Evolutionary conservation across 768 basidiomycete genomes (phyloP), one percentile per base, ranked within the genome.

Genomic region (Serendipita vermifera): DNA sequence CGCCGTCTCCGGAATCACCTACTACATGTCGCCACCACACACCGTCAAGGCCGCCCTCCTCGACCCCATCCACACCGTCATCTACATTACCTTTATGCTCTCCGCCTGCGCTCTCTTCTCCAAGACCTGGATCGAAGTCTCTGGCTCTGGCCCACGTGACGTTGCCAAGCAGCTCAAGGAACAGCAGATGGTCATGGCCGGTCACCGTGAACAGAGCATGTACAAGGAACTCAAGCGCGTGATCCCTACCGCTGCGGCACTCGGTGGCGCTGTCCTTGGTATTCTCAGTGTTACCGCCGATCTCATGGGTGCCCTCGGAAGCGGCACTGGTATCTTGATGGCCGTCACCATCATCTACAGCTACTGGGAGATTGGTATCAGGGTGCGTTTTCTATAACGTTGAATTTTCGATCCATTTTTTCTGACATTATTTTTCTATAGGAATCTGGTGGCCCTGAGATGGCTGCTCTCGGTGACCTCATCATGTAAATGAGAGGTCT

Each of bases 71-170:
- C 96, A 98, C 73, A 92, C 90, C 1, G 76, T 77, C 20, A 73
- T 96, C 63, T 96, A 97, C 70, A 82, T 99, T 68, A 69, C 79
- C 3, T 98, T 97, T 73, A 94, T 94, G 73, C 77, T 93, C 58
- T 80, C 85, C 32, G 90, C 92, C 14, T 98, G 93, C 66, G 94
- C 96, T 13, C 76, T 97, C 62, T 99, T 98, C 76, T 93, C 89
- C 66, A 98, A 98, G 78, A 97, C 94, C 0, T 99, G 96, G 94
- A 98, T 99, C 61, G 94, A 98, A 64, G 90, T 98, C 32, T 97
- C 92, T 2, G 94, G 96, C 14, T 87, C 84, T 55, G 91, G 96
- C 17, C 96, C 94, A 9, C 73, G 96, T 41, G 94, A 99, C 63
- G 83, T 99, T 56, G 96, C 96, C 27, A 94, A 92, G 70, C 94